Evolutionary conservation across 148 eudicot species (phyloP).

Genomic region (Rhododendron ovatum): DNA sequence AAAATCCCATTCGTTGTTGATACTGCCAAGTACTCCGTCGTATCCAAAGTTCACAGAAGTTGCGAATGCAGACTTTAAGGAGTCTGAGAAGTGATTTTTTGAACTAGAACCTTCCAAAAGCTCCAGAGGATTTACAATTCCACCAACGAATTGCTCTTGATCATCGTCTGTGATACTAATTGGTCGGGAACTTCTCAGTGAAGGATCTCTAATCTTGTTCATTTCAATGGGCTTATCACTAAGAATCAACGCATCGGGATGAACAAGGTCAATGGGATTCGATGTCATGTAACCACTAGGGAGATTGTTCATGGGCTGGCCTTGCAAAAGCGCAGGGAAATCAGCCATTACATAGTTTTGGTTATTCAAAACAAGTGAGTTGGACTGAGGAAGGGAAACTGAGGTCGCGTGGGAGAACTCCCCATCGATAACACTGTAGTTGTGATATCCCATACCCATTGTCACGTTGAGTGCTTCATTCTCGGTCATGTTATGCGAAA

Average conservation of each 20-base stretch:
- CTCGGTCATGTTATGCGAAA: slow-evolving; percentile 23
- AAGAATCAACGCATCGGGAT: slow-evolving; percentile 6
- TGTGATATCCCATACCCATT: slow-evolving; percentile 19
- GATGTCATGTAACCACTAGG: slow-evolving; percentile 8
- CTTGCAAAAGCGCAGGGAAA: slow-evolving; percentile 41
- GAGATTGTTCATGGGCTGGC: slow-evolving; percentile 27
- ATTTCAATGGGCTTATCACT: slow-evolving; percentile 3
- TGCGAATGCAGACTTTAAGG: slow-evolving; percentile 30
- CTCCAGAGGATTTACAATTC: slow-evolving; percentile 25
- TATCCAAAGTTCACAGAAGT: slow-evolving; percentile 26
- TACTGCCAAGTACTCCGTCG: slow-evolving; percentile 27
- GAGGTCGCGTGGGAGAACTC: slow-evolving; percentile 25
- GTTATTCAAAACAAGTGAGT: slow-evolving; percentile 22
- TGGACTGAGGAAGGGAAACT: slow-evolving; percentile 24
- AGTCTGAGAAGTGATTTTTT: slow-evolving; percentile 20
- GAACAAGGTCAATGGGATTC: slow-evolving; percentile 11
- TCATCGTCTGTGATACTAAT: slow-evolving; percentile 9
- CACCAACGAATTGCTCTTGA: slow-evolving; percentile 26
- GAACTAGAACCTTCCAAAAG: slow-evolving; percentile 20
- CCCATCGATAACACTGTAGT: slow-evolving; percentile 21
- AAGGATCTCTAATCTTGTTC: slow-evolving; percentile 2
- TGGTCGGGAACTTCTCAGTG: slow-evolving; percentile 6
- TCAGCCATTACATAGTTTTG: slow-evolving; percentile 38
- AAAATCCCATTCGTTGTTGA: slow-evolving; percentile 39
- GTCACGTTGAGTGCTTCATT: slow-evolving; percentile 29